Evolutionary conservation across 1,139 yeast genomes (phyloP), one percentile per base, ranked within the genome.

Genomic region (Debaryomycetaceae sp.): DNA sequence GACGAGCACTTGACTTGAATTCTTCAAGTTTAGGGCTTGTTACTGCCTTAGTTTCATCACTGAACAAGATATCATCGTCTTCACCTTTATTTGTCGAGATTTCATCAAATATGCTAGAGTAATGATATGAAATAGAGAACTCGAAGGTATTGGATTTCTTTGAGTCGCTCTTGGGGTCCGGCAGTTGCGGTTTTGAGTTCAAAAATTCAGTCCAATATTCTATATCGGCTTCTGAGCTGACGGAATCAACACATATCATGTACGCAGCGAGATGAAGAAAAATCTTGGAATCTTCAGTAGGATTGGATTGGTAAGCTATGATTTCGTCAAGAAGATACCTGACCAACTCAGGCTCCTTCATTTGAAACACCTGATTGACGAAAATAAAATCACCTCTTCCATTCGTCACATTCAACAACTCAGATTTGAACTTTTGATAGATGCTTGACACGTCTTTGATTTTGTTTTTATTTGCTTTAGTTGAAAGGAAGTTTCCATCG

Each of bases 211-310:
- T 48, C 70, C 70, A 65, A 40, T 51, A 55, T 13, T 49, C 46
- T 41, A 53, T 63, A 31, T 57, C 62, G 2, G 46, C 47, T 3
- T 38, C 35, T 1, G 53, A 45, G 6, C 48, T 44, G 6, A 61
- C 45, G 1, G 58, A 51, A 14, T 48, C 47, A 28, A 50, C 47
- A 5, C 59, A 38, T 11, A 58, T 42, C 11, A 63, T 37, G 34
- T 50, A 65, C 2, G 59, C 42, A 6, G 61, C 47, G 19, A 65
- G 45, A 41, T 63, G 65, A 11, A 66, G 55, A 17, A 60, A 50
- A 13, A 61, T 44, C 37, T 63, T 61, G 5, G 55, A 45, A 31
- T 59, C 60, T 39, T 68, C 73, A 38, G 54, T 55, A 34, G 33
- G 34, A 16, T 30, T 16, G 9, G 34, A 46, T 52, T n/a, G 36